Percentiles rank a stretch among this genome's conserved stretches.
phyloP scores from a whole-genome alignment of 2,329 filamentous ascomycete genomes.

The Cytospora paraplurivora region DNA sequence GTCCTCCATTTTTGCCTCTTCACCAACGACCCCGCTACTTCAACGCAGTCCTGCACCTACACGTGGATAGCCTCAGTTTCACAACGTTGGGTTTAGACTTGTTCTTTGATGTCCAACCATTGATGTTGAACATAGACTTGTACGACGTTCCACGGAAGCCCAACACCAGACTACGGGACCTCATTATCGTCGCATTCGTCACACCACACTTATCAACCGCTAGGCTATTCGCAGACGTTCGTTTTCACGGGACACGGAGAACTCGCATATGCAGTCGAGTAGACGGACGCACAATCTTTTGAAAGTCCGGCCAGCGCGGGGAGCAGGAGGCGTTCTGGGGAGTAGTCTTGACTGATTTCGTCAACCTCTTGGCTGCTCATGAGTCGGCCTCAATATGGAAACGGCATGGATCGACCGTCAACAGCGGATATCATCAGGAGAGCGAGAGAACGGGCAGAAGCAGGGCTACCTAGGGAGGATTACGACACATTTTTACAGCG shows the following conservation, averaged over 20 bases:
- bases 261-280: slow-evolving; percentile 34
- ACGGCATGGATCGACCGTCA: slow-evolving; percentile 51
- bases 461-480: slow-evolving; percentile 41
- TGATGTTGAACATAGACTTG: background rate
- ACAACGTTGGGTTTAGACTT: slow-evolving; percentile 6
- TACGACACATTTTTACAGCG: slow-evolving; percentile 34
- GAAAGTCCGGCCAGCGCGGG: slow-evolving; percentile 12
- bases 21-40: slow-evolving; percentile 9
- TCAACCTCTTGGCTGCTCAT: slow-evolving; percentile 44
- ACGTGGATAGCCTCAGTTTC: slow-evolving; percentile 9
- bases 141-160: slow-evolving; percentile 11
- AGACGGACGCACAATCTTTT: slow-evolving; percentile 19
- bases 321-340: slow-evolving; percentile 25
- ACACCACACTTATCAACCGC: slow-evolving; percentile 11
- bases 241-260: slow-evolving; percentile 10
- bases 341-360: slow-evolving; percentile 30
- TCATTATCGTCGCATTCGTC: slow-evolving; percentile 26
- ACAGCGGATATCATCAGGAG: slow-evolving; percentile 54
- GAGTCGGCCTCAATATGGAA: slow-evolving; percentile 59
- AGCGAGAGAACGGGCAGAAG: slow-evolving; percentile 56
- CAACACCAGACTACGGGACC: slow-evolving; percentile 19
- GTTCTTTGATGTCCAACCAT: slow-evolving; percentile 1
- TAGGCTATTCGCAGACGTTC: slow-evolving; percentile 19
- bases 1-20: slow-evolving; percentile 2
- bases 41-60: background rate